These are phyloP conservation scores for Pichia sp. DNA, from an alignment of 1,139 yeast genomes.

Conservation along the genomic window DNA sequence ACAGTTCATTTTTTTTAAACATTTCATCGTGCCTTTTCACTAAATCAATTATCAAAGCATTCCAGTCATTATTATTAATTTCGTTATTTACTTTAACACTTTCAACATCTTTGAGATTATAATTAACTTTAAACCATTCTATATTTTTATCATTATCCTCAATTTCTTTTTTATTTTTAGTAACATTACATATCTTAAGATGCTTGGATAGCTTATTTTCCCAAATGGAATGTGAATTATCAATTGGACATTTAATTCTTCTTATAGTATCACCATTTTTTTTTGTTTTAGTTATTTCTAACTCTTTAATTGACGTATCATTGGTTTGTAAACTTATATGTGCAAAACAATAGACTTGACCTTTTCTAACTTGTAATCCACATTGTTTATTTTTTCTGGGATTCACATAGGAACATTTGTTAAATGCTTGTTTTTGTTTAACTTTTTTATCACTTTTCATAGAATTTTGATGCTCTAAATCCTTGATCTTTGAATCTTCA, in stretches of 20 bases:
- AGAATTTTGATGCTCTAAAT: no score
- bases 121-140: conserved; percentile 20
- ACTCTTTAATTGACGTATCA: conserved; percentile 1
- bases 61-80: conserved; percentile 24
- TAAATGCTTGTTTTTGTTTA: conserved; percentile 4
- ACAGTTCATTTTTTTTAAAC: conserved; percentile 14
- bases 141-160: conserved; percentile 14
- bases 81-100: conserved; percentile 6
- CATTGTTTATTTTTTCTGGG: conserved; percentile 34
- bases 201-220: conserved; percentile 50
- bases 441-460: not conserved
- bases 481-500: not conserved
- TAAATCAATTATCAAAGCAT: conserved; percentile 24
- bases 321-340: conserved; percentile 33
- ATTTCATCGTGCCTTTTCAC: conserved; percentile 21
- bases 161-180: conserved; percentile 23
- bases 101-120: conserved; percentile 18
- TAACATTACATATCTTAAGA: conserved; percentile 52
- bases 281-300: conserved; percentile 15
- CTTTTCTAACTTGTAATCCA: conserved; percentile 51
- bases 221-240: conserved; percentile 71
- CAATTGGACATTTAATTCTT: conserved; percentile 73
- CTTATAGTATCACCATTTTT: conserved; percentile 29
- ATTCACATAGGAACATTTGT: conserved; percentile 23
- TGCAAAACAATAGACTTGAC: conserved; percentile 53